Base-by-base conservation (phyloP, 768 basidiomycete species). In the Collybia mongolica region DNA sequence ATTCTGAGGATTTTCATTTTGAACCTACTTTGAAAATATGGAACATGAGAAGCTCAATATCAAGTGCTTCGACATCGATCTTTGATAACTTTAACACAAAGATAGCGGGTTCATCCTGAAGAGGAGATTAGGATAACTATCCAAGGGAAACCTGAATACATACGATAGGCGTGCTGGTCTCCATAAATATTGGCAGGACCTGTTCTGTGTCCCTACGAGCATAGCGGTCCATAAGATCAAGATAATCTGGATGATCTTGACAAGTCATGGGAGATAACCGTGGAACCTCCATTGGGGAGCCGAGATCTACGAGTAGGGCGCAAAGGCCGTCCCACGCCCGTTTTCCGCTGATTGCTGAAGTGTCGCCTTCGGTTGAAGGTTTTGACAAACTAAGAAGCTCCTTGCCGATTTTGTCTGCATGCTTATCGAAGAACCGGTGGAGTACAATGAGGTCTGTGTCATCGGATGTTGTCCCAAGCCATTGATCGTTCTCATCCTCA, bases 351-450 rank as follows among this genome's bases (percentile, higher is more conserved):
- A 81, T 60, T 6, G 77, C 80, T 22, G 80, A 72, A 2, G 74
- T 64, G 49, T 81, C 83, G 18, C 75, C 82, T 38, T 87, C 84
- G 3, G 70, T 60, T 6, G 80, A 72, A 1, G 82, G 75, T 54
- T 82, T 84, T 14, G 83, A 77, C 9, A 84, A 74, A 60, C 89
- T 90, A 12, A 93, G 77, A 4, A 93, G 72, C 57, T 93, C 90
- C 63, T 91, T 90, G 24, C 92, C 91, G 46, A 93, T 86, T 62
- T 90, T 90, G 65, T 93, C 90, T 2, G 88, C 86, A 57, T 93
- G 87, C 52, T 84, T 88, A 58, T 88, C 82, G 59, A 92, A 84
- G 71, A 90, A 92, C 8, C 91, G 83, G 62, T 93, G 90, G 9
- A 92, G 72, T 11, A 93, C 86, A 32, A 92, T 83, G 36, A 84